Percentiles rank a stretch among this genome's conserved stretches.
phyloP scores from a whole-genome alignment of 2,329 filamentous ascomycete genomes.

The Cladophialophora psammophila region DNA sequence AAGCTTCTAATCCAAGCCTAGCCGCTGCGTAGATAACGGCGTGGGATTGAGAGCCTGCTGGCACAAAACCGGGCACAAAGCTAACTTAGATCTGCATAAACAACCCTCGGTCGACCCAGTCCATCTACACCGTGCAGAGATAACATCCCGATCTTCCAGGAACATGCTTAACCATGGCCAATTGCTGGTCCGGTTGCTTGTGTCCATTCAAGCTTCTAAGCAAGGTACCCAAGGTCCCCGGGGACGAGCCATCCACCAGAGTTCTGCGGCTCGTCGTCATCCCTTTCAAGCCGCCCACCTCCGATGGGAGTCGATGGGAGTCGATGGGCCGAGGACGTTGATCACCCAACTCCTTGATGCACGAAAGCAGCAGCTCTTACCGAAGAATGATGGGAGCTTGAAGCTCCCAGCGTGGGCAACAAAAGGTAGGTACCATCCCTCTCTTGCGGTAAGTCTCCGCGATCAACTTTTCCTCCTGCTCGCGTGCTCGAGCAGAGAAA shows the following conservation, averaged over 20 bases:
- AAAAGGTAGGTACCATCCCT: slow-evolving; percentile 25
- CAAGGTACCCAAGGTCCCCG: slow-evolving; percentile 13
- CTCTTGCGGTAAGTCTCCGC: background rate
- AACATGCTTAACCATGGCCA: background rate
- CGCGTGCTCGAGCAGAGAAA: slow-evolving; percentile 14
- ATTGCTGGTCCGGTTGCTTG: slow-evolving; percentile 18
- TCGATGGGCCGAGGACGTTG: background rate
- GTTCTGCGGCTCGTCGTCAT: background rate
- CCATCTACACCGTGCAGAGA: background rate
- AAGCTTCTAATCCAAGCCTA: background rate
- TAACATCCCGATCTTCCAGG: background rate
- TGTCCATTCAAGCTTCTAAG: background rate
- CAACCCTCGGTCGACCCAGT: background rate
- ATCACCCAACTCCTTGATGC: background rate
- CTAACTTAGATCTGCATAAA: background rate
- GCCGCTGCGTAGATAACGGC: background rate
- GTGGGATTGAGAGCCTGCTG: background rate
- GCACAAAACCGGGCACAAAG: background rate
- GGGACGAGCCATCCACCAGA: background rate
- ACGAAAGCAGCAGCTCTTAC: background rate
- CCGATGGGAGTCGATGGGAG: slow-evolving; percentile 12
- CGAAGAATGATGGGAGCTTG: slow-evolving; percentile 9
- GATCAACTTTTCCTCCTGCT: slow-evolving; percentile 11
- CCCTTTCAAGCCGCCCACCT: background rate
- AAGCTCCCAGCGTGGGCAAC: slow-evolving; percentile 5